A percentile compares a stretch with the other conserved stretches of the same genome.
These are phyloP conservation scores for Xylariales sp. DNA, from an alignment of 2,329 filamentous ascomycete genomes.

Conservation along the genomic window DNA sequence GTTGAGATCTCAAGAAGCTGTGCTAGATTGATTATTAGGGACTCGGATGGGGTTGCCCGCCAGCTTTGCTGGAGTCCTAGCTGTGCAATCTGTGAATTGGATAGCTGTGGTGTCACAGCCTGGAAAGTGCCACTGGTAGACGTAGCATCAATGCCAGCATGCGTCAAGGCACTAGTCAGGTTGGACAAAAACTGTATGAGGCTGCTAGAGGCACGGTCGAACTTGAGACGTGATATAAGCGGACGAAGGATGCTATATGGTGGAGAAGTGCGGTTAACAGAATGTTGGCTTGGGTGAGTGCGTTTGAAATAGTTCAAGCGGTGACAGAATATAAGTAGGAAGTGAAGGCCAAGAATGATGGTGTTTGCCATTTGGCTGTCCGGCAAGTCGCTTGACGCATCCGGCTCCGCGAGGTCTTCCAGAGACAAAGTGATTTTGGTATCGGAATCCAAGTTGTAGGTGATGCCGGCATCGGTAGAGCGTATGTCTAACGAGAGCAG, in stretches of 20 bases:
- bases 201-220: slow-evolving; percentile 33
- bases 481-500: slow-evolving; percentile 68
- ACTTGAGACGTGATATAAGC: slow-evolving; percentile 44
- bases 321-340: slow-evolving; percentile 77
- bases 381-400: slow-evolving; percentile 26
- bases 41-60: slow-evolving; percentile 36
- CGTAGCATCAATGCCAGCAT: slow-evolving; percentile 33
- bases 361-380: slow-evolving; percentile 57
- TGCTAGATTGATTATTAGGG: slow-evolving; percentile 39
- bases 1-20: slow-evolving; percentile 35
- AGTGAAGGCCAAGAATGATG: slow-evolving; percentile 62
- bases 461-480: slow-evolving; percentile 53
- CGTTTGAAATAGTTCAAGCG: slow-evolving; percentile 67
- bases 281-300: slow-evolving; percentile 37
- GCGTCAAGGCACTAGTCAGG: slow-evolving; percentile 38
- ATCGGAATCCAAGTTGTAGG: slow-evolving; percentile 46
- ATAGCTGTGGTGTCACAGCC: slow-evolving; percentile 17
- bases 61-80: slow-evolving; percentile 20
- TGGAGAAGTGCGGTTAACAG: slow-evolving; percentile 31
- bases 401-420: slow-evolving; percentile 51
- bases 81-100: slow-evolving; percentile 16
- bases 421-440: slow-evolving; percentile 65
- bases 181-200: slow-evolving; percentile 38
- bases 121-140: background rate
- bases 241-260: slow-evolving; percentile 47